Percentiles rank a stretch among this genome's conserved stretches.
phyloP scores from a whole-genome alignment of 306 rosid species.

The Vigna hirtella region DNA sequence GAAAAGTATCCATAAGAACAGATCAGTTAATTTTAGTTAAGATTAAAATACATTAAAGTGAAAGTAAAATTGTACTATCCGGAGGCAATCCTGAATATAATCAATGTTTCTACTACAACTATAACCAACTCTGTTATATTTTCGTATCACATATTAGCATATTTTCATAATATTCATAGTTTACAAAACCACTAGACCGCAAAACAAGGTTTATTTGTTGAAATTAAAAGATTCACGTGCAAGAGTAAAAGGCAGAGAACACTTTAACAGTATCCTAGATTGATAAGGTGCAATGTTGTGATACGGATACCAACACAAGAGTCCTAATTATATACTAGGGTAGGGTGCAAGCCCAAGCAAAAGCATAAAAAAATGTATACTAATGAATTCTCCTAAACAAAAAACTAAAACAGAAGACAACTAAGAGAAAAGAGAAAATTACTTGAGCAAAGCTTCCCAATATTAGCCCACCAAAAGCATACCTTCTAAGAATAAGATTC shows the following conservation, averaged over 20 bases:
- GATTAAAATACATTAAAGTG: not conserved
- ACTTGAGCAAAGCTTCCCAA: not conserved
- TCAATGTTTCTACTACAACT: not conserved
- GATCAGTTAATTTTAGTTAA: not conserved
- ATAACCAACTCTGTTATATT: not conserved
- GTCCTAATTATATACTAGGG: not conserved
- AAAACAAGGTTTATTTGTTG: not conserved
- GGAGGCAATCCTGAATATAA: not conserved
- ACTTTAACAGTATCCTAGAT: not conserved
- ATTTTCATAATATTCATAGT: slow-evolving; percentile 9
- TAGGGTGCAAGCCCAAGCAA: not conserved
- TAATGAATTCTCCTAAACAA: not conserved
- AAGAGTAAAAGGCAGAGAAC: not conserved
- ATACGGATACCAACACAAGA: not conserved
- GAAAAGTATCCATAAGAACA: slow-evolving; percentile 14
- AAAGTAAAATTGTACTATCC: not conserved
- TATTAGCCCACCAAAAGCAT: not conserved
- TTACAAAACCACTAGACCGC: slow-evolving; percentile 8
- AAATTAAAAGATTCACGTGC: not conserved
- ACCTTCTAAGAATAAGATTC: slow-evolving; percentile 22
- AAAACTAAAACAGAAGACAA: not conserved
- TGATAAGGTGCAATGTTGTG: not conserved
- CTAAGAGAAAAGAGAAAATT: slow-evolving; percentile 4
- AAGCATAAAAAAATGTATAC: not conserved
- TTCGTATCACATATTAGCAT: not conserved